These are phyloP conservation scores for Mycena polygramma DNA, from an alignment of 768 basidiomycete species.

Conservation along the genomic window DNA sequence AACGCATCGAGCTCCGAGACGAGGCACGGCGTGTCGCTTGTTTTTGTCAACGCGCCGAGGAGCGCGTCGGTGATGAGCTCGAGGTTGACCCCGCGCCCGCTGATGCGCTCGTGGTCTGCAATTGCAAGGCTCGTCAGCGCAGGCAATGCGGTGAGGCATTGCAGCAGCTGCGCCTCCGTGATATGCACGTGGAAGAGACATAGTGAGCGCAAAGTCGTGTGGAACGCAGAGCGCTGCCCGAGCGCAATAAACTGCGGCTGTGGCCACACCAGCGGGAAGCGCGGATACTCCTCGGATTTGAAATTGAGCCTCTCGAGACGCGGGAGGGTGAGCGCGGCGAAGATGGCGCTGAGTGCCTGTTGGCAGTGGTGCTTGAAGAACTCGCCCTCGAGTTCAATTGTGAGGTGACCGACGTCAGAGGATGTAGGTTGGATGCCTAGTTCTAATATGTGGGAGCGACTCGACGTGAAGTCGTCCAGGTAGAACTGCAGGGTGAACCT, in stretches of 20 bases:
- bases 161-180: slow-evolving; percentile 17
- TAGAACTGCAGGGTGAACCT: slow-evolving; percentile 2
- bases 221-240: slow-evolving; percentile 1
- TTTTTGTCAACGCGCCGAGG: neutral
- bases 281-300: slow-evolving; percentile 1
- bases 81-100: neutral
- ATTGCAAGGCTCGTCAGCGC: slow-evolving; percentile 11
- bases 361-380: slow-evolving; percentile 13
- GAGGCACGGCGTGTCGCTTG: neutral
- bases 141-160: neutral
- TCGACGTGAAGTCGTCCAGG: slow-evolving; percentile 12
- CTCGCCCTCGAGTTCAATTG: neutral
- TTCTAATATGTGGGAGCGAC: neutral
- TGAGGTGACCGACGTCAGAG: slow-evolving; percentile 4
- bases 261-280: slow-evolving; percentile 16
- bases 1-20: slow-evolving; percentile 1
- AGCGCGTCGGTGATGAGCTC: slow-evolving; percentile 14
- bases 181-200: slow-evolving; percentile 3
- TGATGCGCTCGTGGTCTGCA: slow-evolving; percentile 15
- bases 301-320: slow-evolving; percentile 2
- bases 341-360: slow-evolving; percentile 9
- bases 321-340: slow-evolving; percentile 4
- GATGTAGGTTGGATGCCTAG: slow-evolving; percentile 8
- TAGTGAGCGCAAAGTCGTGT: neutral
- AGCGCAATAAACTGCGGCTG: neutral